Evolutionary conservation across 345 rosid species (phyloP), one percentile per base, ranked within the genome.

Genomic region (Euphorbia lathyris): DNA sequence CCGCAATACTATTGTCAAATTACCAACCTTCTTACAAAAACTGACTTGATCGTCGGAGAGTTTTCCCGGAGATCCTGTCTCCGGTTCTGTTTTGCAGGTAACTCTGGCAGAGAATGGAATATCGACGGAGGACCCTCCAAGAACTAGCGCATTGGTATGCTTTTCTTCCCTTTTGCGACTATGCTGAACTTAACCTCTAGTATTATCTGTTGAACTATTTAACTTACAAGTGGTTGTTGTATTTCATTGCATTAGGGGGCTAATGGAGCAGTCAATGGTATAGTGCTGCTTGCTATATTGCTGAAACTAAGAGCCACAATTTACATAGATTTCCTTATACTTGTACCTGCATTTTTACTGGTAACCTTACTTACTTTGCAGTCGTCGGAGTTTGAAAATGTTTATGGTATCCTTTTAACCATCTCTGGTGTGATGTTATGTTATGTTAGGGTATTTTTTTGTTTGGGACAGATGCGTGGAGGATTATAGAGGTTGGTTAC

Each of bases 231-330:
- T 52, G 52, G 52, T 65, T n/a, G n/a, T n/a, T 62, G n/a, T n/a
- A n/a, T 78, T 68, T 17, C 65, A 26, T 57, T 58, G 2, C 11
- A 42, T 12, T 77, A 94, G 93, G 98, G 97, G 0, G 93, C 97
- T 19, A 94, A 96, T 67, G 98, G 93, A 63, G 97, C 97, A 25
- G 97, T 94, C 69, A 88, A 88, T 76, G 99, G 97, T 67, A 87
- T 94, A 72, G 82, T 92, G 88, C 84, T 91, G 76, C 96, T 94
- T 14, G 85, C 84, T 63, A 94, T 94, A 83, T 88, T 94, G 82
- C 77, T 94, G 72, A 70, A 84, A 76, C 97, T 97, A 51, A 90
- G 29, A 65, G 86, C 95, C 23, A 94, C 58, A 19, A 7, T 51
- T 51, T 51, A 51, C 56, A 19, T 51, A 0, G 25, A 51, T 51